These are phyloP conservation scores for Hemileccinum rubropunctum DNA, from an alignment of 768 basidiomycete genomes.

Conservation along the genomic window DNA sequence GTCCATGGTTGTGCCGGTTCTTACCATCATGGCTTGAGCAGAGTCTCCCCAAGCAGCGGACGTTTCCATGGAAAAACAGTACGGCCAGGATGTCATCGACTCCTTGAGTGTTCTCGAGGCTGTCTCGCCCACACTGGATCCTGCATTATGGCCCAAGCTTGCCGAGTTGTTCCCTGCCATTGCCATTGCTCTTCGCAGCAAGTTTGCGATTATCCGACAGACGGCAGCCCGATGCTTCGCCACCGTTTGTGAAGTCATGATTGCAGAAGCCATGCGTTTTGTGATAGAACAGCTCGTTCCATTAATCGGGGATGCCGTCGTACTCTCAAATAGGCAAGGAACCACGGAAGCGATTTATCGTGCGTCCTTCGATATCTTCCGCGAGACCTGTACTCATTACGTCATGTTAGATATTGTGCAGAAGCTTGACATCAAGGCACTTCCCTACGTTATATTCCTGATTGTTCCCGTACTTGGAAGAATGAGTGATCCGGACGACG, in stretches of 20 bases:
- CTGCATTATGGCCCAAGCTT: constrained; percentile 66
- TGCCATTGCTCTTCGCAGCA: constrained; percentile 73
- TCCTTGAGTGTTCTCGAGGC: constrained; percentile 87
- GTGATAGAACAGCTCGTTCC: constrained; percentile 87
- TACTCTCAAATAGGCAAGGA: constrained; percentile 79
- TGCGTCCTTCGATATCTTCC: constrained; percentile 42
- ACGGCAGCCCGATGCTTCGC: constrained; percentile 85
- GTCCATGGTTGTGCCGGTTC: background rate
- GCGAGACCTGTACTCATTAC: constrained; percentile 9
- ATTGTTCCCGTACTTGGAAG: constrained; percentile 94
- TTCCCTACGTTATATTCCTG: constrained; percentile 96
- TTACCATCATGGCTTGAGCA: constrained; percentile 23
- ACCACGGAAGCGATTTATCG: constrained; percentile 89
- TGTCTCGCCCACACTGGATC: constrained; percentile 71
- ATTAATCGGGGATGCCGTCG: constrained; percentile 72
- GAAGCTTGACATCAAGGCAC: constrained; percentile 85
- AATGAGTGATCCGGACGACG: constrained; percentile 94
- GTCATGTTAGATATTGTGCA: constrained; percentile 76
- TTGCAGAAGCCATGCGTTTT: constrained; percentile 79
- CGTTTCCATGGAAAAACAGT: constrained; percentile 61
- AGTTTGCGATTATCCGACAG: constrained; percentile 87
- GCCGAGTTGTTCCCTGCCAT: constrained; percentile 73
- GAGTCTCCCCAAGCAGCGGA: constrained; percentile 61
- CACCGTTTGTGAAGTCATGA: constrained; percentile 83
- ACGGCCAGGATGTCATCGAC: constrained; percentile 90